Base-by-base conservation (phyloP, 306 rosid genomes). In the Arachis stenosperma region DNA sequence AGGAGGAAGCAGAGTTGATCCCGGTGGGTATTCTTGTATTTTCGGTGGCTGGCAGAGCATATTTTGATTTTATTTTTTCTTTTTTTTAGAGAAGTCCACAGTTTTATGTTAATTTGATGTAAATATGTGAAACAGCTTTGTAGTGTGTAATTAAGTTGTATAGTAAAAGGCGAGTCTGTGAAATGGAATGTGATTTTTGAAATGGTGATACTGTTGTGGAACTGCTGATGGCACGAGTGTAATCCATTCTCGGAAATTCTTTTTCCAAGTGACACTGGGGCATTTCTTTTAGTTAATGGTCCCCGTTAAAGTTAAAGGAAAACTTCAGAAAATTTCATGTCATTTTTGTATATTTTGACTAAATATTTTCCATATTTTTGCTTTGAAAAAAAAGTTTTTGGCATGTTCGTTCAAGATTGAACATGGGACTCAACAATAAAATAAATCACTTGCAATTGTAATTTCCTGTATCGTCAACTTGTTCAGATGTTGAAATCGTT, bases 61-160 rank as follows among this genome's bases (percentile, higher is more conserved):
- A 71, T 65, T 67, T 76, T 79, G 56, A 57, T 78, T 81, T 72
- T 79, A 73, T 76, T 57, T 33, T 33, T 33, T 33, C 3, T 33
- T 33, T 33, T 33, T 33, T 33, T 33, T 33, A 68, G 62, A 79
- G 79, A 63, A 63, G 78, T 75, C 65, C 66, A n/a, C 71, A 55
- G 75, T 74, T 52, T 82, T 74, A 54, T 14, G 9, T n/a, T 52
- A 1, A 44, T 73, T 79, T 47, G 67, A 75, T 91, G 90, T 84
- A 89, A 63, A 89, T 87, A 84, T 81, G 78, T 79, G 88, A 78
- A 81, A 61, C 83, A 77, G 81, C 82, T 65, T 65, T 81, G 73
- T 78, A 75, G 78, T 74, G 84, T 78, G 90, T 81, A 84, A 84
- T 86, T 81, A 85, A 79, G 80, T 77, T 85, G 94, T 91, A 89